Percentiles rank a stretch among this genome's conserved stretches.
Evolutionary conservation across 352 stramenopile genomes (phyloP).

Genomic region (Thalassiosira exigua): DNA sequence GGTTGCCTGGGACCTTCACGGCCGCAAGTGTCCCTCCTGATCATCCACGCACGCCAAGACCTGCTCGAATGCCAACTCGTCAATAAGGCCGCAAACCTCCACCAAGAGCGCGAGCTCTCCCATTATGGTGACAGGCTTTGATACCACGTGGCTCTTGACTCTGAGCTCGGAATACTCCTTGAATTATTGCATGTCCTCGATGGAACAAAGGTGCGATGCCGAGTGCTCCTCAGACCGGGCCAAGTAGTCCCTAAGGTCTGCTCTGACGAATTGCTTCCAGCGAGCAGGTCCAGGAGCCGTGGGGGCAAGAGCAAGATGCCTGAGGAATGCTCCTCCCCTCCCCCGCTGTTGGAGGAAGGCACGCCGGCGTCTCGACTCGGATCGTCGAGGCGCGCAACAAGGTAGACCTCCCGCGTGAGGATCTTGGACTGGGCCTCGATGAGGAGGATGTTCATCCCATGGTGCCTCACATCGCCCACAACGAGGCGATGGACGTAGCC

Average conservation of each 20-base stretch:
- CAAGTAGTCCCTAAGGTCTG: constrained; percentile 94
- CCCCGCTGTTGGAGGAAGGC: not conserved
- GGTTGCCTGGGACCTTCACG: constrained; percentile 95
- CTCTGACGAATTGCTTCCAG: constrained; percentile 94
- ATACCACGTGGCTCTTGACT: constrained; percentile 95
- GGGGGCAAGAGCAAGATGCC: constrained; percentile 86
- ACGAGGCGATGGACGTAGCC: constrained; percentile 89
- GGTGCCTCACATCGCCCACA: constrained; percentile 68
- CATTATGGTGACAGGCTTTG: constrained; percentile 99
- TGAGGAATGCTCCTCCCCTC: constrained; percentile 35
- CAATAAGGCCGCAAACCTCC: constrained; percentile 95
- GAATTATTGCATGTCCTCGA: constrained; percentile 99
- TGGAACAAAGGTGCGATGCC: constrained; percentile 80
- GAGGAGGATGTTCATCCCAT: constrained; percentile 97
- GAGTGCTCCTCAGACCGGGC: constrained; percentile 92
- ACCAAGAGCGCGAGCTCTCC: constrained; percentile 96
- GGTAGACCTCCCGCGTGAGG: constrained; percentile 93
- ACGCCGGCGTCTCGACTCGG: constrained; percentile 27
- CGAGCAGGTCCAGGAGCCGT: constrained; percentile 94
- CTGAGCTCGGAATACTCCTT: constrained; percentile 96
- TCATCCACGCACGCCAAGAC: constrained; percentile 89
- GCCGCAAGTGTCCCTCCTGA: constrained; percentile 79
- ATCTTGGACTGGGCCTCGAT: constrained; percentile 97
- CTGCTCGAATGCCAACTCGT: constrained; percentile 98
- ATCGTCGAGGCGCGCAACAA: constrained; percentile 92